Evolutionary conservation across 176 grass and related monocot genomes (phyloP), one percentile per base, ranked within the genome.

Genomic region (Luzula sylvatica): DNA sequence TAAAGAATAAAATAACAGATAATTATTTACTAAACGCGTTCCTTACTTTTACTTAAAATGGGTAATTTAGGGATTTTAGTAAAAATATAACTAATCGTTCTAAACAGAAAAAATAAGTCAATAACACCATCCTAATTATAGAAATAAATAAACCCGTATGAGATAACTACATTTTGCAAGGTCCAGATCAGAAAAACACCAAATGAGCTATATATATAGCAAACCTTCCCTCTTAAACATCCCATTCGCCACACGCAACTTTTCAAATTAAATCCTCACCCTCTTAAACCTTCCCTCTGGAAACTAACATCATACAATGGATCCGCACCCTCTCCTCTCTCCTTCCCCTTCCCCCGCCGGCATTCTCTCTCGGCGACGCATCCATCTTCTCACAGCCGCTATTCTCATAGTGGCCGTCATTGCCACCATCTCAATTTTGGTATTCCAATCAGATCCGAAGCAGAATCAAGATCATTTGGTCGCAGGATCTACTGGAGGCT

Each of bases 151-250:
- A n/a, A n/a, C n/a, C n/a, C n/a, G n/a, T n/a, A n/a, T n/a, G n/a
- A n/a, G n/a, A n/a, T n/a, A n/a, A n/a, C n/a, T n/a, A n/a, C n/a
- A n/a, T n/a, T n/a, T n/a, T n/a, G n/a, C n/a, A n/a, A n/a, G n/a
- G n/a, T n/a, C n/a, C n/a, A n/a, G n/a, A n/a, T n/a, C n/a, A n/a
- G n/a, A n/a, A n/a, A n/a, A n/a, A n/a, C n/a, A n/a, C n/a, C n/a
- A n/a, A n/a, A n/a, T n/a, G n/a, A n/a, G n/a, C n/a, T n/a, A n/a
- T 44, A 23, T 64, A 64, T 64, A 64, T 50, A 64, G 30, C 46
- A 5, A 21, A 28, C 4, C 15, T 26, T 64, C 43, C 43, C 43
- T 46, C 43, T 20, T 2, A 20, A 64, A 64, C 60, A 17, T 14
- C 42, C 42, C 43, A 14, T 0, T 12, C 18, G 2, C 26, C 23